Conservation (phyloP, 75 land plant species). For the Isoetes taiwanensis region DNA sequence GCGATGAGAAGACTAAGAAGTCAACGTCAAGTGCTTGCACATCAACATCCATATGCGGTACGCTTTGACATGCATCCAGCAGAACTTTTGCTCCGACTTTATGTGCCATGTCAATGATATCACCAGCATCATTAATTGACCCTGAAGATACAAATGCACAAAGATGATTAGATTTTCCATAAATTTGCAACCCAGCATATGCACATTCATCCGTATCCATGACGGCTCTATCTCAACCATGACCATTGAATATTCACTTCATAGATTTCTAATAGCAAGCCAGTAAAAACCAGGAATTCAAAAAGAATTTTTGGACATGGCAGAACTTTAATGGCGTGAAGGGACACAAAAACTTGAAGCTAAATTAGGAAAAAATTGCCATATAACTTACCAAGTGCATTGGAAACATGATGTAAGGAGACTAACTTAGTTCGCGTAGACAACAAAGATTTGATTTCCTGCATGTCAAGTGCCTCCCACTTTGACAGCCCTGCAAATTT, state of each 20-base stretch:
- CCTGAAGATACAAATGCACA: conserved; percentile 35
- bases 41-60: conserved; percentile 91
- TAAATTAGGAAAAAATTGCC: too few species aligned
- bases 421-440: conserved; percentile 69
- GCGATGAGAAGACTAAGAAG: conserved; percentile 91
- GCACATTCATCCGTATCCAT: too few species aligned
- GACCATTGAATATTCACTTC: too few species aligned
- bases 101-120: conserved; percentile 59
- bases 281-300: too few species aligned
- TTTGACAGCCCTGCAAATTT: conserved; percentile 48
- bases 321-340: too few species aligned
- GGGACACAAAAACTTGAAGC: too few species aligned
- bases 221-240: too few species aligned
- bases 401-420: conserved; percentile 71
- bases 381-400: conserved; percentile 44
- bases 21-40: conserved; percentile 69
- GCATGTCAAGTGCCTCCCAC: conserved; percentile 50
- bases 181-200: too few species aligned
- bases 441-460: conserved; percentile 34
- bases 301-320: too few species aligned
- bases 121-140: conserved; percentile 54
- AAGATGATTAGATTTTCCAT: too few species aligned
- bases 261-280: too few species aligned
- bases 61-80: conserved; percentile 97
- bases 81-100: conserved; percentile 82